Evolutionary conservation across 768 basidiomycete species (phyloP), one percentile per base, ranked within the genome.

Genomic region (Cystobasidium onofrii): DNA sequence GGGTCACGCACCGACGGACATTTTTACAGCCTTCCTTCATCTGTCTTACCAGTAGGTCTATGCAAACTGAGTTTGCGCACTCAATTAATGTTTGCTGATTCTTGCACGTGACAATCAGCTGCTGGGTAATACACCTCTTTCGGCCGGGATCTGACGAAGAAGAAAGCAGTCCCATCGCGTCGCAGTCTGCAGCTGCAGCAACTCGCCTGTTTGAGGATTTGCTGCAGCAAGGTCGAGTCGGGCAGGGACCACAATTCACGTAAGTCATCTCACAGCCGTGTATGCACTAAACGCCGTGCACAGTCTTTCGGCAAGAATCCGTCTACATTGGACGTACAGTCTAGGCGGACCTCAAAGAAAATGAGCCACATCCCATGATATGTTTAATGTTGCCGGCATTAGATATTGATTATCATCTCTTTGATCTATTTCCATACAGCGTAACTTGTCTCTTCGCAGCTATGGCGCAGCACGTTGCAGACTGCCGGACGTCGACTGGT

Each of bases 231-330:
- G 57, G 57, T 6, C 10, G 57, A 60, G 57, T 60, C 27, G 57
- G 57, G 29, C 57, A 60, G 31, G 57, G 57, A 9, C 57, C 57
- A 4, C 57, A 60, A 60, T 60, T 60, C 57, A 60, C 57, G 57
- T 60, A 20, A 25, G 57, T 60, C 7, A 15, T 7, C 13, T 27
- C 15, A 4, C 57, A 25, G n/a, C n/a, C n/a, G n/a, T n/a, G n/a
- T n/a, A n/a, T n/a, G n/a, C n/a, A n/a, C n/a, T n/a, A n/a, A n/a
- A n/a, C n/a, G n/a, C n/a, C n/a, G n/a, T n/a, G n/a, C n/a, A n/a
- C n/a, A n/a, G n/a, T n/a, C n/a, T n/a, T n/a, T n/a, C n/a, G n/a
- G n/a, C n/a, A n/a, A n/a, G n/a, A n/a, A n/a, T n/a, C n/a, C n/a
- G n/a, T n/a, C n/a, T n/a, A n/a, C n/a, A n/a, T n/a, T n/a, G n/a